These are phyloP conservation scores for Cutaneotrichosporon dermatis DNA, from an alignment of 1,284 basidiomycete genomes.

Conservation along the genomic window DNA sequence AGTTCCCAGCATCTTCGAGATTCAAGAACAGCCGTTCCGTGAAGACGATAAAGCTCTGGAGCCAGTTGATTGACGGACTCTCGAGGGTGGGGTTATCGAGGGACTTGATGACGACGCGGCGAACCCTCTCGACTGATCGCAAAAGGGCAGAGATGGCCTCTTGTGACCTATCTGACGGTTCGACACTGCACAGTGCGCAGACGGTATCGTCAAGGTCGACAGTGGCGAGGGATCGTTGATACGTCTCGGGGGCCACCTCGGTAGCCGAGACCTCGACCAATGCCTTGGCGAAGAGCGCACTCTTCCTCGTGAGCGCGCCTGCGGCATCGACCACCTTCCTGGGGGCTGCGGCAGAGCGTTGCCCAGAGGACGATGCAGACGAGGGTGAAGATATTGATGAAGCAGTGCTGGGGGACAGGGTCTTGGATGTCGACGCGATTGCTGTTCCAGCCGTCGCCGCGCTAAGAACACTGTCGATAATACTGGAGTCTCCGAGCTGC, in stretches of 20 bases:
- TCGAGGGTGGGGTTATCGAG: constrained; percentile 2
- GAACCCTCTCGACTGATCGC: constrained; percentile 22
- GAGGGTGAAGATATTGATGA: neutral
- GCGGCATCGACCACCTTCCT: neutral
- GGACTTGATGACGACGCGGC: constrained; percentile 22
- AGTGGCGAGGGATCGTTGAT: neutral
- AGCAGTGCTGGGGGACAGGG: neutral
- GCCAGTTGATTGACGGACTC: constrained; percentile 11
- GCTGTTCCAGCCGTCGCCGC: neutral
- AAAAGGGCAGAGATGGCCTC: neutral
- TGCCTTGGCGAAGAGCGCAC: constrained; percentile 1
- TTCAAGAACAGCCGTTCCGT: constrained; percentile 7
- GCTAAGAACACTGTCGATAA: constrained; percentile 32
- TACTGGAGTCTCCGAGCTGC: constrained; percentile 31
- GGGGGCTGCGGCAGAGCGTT: neutral
- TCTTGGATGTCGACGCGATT: neutral
- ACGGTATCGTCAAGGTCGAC: constrained; percentile 1
- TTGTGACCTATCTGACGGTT: neutral
- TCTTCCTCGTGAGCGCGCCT: neutral
- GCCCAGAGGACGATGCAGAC: neutral
- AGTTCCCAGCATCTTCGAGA: neutral
- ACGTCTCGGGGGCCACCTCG: neutral
- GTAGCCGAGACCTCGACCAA: neutral
- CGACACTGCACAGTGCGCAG: constrained; percentile 4
- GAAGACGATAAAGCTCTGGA: constrained; percentile 8